Percentiles rank a stretch among this genome's conserved stretches.
These are phyloP conservation scores for Lachnellula arida DNA, from an alignment of 2,329 filamentous ascomycete species.

Conservation along the genomic window DNA sequence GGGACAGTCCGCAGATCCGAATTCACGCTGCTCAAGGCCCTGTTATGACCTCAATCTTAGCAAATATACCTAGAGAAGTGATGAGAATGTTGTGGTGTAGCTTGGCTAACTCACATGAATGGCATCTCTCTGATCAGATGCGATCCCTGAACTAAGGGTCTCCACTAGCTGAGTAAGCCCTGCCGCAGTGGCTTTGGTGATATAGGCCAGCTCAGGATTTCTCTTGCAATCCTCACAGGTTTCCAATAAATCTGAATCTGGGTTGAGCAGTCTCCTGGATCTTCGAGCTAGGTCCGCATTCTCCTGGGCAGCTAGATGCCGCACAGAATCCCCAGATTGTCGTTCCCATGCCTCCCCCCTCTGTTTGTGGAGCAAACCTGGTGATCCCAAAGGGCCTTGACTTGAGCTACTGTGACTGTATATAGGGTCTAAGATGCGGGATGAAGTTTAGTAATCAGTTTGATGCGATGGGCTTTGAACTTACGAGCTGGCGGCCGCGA, in stretches of 20 bases:
- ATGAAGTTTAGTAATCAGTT: slow-evolving; percentile 12
- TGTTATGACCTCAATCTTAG: slow-evolving; percentile 8
- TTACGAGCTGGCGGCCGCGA: slow-evolving; percentile 15
- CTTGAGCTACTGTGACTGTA: slow-evolving; percentile 12
- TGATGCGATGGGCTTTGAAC: slow-evolving; percentile 5
- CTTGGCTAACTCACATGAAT: slow-evolving; percentile 24
- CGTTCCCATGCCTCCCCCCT: slow-evolving; percentile 9
- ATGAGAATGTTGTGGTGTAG: slow-evolving; percentile 7
- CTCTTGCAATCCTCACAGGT: slow-evolving; percentile 22
- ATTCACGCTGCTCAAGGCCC: slow-evolving; percentile 12
- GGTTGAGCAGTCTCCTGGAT: slow-evolving; percentile 21
- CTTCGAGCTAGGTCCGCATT: slow-evolving; percentile 19
- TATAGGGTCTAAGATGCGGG: slow-evolving; percentile 13
- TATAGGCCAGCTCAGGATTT: slow-evolving; percentile 20
- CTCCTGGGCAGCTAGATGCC: slow-evolving; percentile 10
- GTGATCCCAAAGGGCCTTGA: slow-evolving; percentile 4
- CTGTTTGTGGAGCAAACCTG: neutral
- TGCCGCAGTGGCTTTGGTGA: slow-evolving; percentile 23
- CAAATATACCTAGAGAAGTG: neutral
- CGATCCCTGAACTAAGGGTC: slow-evolving; percentile 26
- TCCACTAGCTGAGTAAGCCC: slow-evolving; percentile 28
- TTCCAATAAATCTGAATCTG: slow-evolving; percentile 11
- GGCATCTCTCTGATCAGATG: slow-evolving; percentile 21
- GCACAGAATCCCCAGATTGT: slow-evolving; percentile 7
- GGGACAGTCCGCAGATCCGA: slow-evolving; percentile 19